phyloP scores from a whole-genome alignment of 2,329 filamentous ascomycete species.

The Uncinocarpus reesii region DNA sequence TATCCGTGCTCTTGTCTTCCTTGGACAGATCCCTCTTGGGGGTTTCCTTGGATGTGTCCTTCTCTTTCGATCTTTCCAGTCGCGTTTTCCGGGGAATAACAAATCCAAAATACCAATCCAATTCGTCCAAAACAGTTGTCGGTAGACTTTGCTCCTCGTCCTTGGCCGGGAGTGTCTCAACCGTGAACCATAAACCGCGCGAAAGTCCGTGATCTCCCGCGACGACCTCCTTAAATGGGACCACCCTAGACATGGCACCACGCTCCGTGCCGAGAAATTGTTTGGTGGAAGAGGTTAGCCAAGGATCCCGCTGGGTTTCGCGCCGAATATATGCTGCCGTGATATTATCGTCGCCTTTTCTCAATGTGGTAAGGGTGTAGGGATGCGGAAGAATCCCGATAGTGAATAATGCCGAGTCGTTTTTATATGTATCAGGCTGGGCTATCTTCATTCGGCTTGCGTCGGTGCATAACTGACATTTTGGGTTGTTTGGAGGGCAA shows the following conservation, averaged over 20 bases:
- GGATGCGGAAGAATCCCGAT: conserved; percentile 87
- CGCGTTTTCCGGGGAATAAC: conserved; percentile 50
- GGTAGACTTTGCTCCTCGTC: conserved; percentile 46
- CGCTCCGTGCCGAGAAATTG: conserved; percentile 55
- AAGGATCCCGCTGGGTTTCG: conserved; percentile 62
- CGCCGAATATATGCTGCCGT: conserved; percentile 57
- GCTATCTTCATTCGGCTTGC: conserved; percentile 55
- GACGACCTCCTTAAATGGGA: conserved; percentile 70
- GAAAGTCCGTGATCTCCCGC: conserved; percentile 55
- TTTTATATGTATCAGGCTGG: conserved; percentile 59
- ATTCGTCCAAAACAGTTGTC: conserved; percentile 44
- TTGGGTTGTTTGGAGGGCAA: conserved; percentile 70
- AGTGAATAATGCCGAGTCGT: conserved; percentile 62
- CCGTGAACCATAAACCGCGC: conserved; percentile 69
- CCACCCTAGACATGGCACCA: conserved; percentile 54
- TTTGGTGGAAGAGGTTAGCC: conserved; percentile 62
- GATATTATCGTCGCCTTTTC: conserved; percentile 48
- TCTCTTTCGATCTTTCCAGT: conserved; percentile 28
- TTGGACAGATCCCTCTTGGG: conserved; percentile 2
- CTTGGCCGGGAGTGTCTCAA: conserved; percentile 47
- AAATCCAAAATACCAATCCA: conserved; percentile 89
- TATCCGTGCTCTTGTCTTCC: conserved; percentile 15
- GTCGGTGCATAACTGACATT: conserved; percentile 63
- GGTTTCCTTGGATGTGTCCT: conserved; percentile 20
- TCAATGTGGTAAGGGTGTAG: conserved; percentile 65